Base-by-base conservation (phyloP, 2,329 filamentous ascomycete species). In the Stachybotrys chlorohalonatus region DNA sequence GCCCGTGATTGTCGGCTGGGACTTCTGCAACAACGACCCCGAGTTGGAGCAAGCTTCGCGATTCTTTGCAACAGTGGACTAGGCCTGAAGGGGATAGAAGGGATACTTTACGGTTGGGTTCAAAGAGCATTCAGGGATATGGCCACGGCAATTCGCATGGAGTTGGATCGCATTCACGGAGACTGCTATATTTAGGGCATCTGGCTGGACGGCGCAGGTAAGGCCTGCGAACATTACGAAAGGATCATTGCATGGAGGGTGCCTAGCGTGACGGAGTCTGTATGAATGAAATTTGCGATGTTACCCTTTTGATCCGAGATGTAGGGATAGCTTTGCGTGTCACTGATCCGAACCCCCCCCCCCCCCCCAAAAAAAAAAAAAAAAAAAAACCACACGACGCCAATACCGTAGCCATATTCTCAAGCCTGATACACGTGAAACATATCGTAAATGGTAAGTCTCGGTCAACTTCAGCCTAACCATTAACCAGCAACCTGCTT, bases 1-100 rank as follows among this genome's bases (percentile, higher is more conserved):
- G 55, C 86, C 86, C 46, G 84, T 87, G 15, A 97, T 99, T 65
- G 90, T 97, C 0, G 94, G 92, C 0, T 99, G 94, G 94, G 94
- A 99, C 70, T 99, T 97, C 77, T 94, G 91, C 56, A 90, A 91
- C 61, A 87, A 84, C 5, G 92, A 99, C 60, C 72, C 81, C 54
- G 87, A 95, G 62, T 81, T 96, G 53, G 83, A 90, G 54, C 85
- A 89, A 66, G 89, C 87, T 7, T 83, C 84, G 59, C 80, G 82
- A 42, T 95, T 95, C 66, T 96, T 95, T 67, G 84, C 79, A 53
- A 78, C 81, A 2, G 75, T 86, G 47, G 79, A 72, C 54, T 72
- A 60, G 61, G 49, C 24, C 24, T 4, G 11, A 31, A 36, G 7
- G 9, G 51, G 7, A 32, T 36, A 39, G 6, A n/a, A 3, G 15